Evolutionary conservation across 1,139 yeast genomes (phyloP), one percentile per base, ranked within the genome.

Genomic region (Petasospora fabianii): DNA sequence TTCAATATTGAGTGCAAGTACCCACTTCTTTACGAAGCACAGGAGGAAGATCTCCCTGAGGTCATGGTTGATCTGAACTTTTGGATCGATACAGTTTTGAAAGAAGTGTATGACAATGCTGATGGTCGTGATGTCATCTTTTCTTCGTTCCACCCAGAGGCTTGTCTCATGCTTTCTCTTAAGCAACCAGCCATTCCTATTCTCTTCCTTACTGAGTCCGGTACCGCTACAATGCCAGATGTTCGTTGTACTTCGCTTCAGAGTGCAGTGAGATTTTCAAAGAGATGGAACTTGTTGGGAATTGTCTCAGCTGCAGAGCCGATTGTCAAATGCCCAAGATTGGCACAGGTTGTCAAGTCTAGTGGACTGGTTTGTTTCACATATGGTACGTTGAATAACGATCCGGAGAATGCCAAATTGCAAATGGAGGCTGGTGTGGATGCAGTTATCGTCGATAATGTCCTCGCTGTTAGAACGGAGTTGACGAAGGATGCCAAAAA

Each of bases 361-460:
- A 77, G 84, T 36, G 97, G 97, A 0, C 71, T 92, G 49, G 97
- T 90, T 12, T 90, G 97, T 62, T 95, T 92, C 41, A 86, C 96
- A 0, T 92, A 92, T 55, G 98, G 98, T 27, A 73, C 75, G 1
- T 74, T 75, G 56, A 92, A 92, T 60, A 92, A 92, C 55, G 80
- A 80, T 34, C 96, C 97, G 0, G 87, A 78, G 43, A 79, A 82
- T 50, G 92, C 96, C 26, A 80, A 80, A 51, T 68, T 84, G 44
- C 97, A 92, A 61, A 84, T 92, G 82, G 79, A 77, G 50, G 92
- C 95, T 10, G 97, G 97, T 12, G 96, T 92, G 8, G 97, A 92
- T 67, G 98, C 98, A 0, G 97, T 92, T 16, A 92, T 92, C 64
- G 97, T 87, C 5, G 97, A 92, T 61, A 83, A 88, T 46, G 97